phyloP scores from a whole-genome alignment of 345 rosid species.

The Syzygium aromaticum region DNA sequence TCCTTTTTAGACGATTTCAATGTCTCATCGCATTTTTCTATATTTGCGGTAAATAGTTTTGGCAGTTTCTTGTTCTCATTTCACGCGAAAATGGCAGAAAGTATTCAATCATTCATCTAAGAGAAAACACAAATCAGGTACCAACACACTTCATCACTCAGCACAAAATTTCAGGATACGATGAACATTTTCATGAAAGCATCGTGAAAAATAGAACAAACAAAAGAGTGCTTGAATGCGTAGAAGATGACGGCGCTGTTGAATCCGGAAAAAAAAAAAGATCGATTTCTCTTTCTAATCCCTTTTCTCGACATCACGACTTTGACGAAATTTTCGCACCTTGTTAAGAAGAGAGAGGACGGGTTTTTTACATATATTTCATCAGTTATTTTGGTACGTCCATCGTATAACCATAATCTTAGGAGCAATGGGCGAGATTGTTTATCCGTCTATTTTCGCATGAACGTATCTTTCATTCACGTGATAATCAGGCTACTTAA shows the following conservation, averaged over 20 bases:
- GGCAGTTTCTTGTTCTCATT: background rate
- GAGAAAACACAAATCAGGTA: no score
- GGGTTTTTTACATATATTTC: fast-evolving
- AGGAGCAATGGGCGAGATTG: background rate
- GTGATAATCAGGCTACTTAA: background rate
- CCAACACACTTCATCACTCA: no score
- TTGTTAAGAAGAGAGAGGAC: background rate
- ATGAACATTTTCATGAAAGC: no score
- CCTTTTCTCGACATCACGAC: background rate
- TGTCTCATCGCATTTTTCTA: background rate
- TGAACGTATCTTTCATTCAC: background rate
- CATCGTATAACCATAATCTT: background rate
- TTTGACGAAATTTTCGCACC: background rate
- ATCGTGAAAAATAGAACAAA: no score
- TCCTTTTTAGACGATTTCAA: background rate
- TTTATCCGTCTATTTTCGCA: background rate
- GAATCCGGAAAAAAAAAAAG: background rate
- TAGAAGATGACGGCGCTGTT: background rate
- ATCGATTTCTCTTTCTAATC: background rate
- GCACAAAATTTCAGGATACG: no score
- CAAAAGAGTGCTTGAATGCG: background rate
- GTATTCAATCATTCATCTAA: no score
- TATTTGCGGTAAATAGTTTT: background rate
- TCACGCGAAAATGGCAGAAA: background rate
- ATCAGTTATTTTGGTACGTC: fast-evolving